Evolutionary conservation across 352 stramenopile genomes (phyloP).

Genomic region (Globisporangium perplexum): DNA sequence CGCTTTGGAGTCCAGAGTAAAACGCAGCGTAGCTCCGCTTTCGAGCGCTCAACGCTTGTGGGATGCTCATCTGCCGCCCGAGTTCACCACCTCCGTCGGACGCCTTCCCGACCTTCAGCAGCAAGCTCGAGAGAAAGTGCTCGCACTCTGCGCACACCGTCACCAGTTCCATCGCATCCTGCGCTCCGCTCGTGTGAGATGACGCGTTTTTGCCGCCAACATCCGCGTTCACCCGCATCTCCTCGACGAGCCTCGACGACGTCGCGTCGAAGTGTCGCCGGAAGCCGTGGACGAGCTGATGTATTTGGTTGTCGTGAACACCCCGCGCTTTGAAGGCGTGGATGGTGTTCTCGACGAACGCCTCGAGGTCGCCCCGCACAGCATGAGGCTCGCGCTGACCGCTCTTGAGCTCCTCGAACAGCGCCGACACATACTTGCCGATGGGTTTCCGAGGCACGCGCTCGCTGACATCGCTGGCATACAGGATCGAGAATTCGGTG

Average conservation of each 20-base stretch:
- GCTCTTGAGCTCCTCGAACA: conserved; percentile 32
- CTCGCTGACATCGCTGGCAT: conserved; percentile 26
- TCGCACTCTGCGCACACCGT: conserved; percentile 12
- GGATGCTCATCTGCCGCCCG: conserved; percentile 18
- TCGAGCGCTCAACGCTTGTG: conserved; percentile 20
- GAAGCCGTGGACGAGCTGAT: conserved; percentile 23
- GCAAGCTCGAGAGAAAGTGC: conserved; percentile 16
- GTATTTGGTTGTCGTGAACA: conserved; percentile 18
- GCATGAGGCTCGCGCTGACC: not conserved
- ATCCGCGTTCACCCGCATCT: conserved; percentile 11
- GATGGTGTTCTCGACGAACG: conserved; percentile 28
- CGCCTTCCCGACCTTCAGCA: conserved; percentile 15
- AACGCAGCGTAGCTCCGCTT: conserved; percentile 31
- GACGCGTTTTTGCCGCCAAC: not conserved
- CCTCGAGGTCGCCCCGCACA: conserved; percentile 18
- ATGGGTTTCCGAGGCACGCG: conserved; percentile 21
- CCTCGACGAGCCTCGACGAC: conserved; percentile 19
- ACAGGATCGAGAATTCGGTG: conserved; percentile 45
- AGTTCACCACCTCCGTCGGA: not conserved
- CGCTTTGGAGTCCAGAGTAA: conserved; percentile 21
- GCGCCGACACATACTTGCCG: conserved; percentile 43
- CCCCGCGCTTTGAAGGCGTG: conserved; percentile 33
- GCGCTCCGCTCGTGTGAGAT: not conserved
- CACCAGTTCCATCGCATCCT: not conserved
- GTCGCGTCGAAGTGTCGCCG: conserved; percentile 24